Evolutionary conservation across 345 rosid species (phyloP), one percentile per base, ranked within the genome.

Genomic region (Ailanthus altissimus): DNA sequence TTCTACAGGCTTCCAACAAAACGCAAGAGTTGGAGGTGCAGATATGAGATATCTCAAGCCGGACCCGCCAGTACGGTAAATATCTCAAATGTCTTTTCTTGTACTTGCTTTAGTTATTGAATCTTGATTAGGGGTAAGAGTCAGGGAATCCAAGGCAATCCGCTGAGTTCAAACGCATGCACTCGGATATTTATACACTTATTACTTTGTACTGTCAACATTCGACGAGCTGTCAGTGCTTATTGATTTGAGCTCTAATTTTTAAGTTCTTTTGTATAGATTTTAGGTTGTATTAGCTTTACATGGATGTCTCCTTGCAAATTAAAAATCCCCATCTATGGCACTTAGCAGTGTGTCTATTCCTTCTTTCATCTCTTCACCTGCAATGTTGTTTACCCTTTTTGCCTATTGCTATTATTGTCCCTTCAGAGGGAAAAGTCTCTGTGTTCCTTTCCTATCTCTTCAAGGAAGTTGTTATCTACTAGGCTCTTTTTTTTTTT

Each of bases 271-370:
- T 64, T 38, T 28, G 15, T 36, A 64, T 53, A 53, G 57, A 38
- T n/a, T 42, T 65, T 23, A 43, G 42, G 15, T 18, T 65, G 50
- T n/a, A n/a, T 42, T n/a, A 46, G 8, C 50, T 65, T 42, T n/a
- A n/a, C 0, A 20, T 65, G 42, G 28, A 20, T 20, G 16, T 65
- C 15, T 0, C 42, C 28, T 65, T 42, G 51, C 23, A n/a, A 20
- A 65, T 42, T 65, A 42, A 4, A 65, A 42, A 65, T 42, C 50
- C 70, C 28, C 70, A 65, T 32, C n/a, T n/a, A 56, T 56, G 60
- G 12, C 26, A 23, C 12, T 56, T 28, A n/a, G 23, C n/a, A 9
- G 6, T 65, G 42, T 1, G 42, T 65, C 16, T n/a, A 42, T n/a
- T 13, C 21, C 50, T 20, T 20, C 15, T 65, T 61, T 38, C 16